These are phyloP conservation scores for Phytophthora litchii DNA, from an alignment of 352 stramenopile species.

Conservation along the genomic window DNA sequence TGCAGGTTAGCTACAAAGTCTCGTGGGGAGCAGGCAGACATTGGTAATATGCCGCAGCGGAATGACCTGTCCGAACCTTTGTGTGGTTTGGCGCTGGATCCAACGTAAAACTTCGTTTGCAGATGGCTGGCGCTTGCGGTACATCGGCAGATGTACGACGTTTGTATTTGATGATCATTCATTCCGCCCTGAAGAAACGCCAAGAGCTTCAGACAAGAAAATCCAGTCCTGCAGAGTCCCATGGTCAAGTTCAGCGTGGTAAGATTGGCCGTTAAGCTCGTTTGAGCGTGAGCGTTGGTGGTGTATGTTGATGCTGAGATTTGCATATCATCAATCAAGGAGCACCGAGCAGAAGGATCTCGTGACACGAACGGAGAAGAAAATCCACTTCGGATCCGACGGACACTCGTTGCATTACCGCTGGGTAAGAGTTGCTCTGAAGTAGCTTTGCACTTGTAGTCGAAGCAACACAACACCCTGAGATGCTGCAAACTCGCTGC, in stretches of 20 bases:
- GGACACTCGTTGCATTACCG: slow-evolving; percentile 17
- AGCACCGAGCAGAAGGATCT: neutral
- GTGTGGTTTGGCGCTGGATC: no score
- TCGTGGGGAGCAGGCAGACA: neutral
- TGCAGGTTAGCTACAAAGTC: no score
- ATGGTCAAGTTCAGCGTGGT: slow-evolving; percentile 4
- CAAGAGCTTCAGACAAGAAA: slow-evolving; percentile 18
- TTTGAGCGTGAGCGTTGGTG: slow-evolving; percentile 1
- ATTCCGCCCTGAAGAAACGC: neutral
- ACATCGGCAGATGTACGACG: neutral
- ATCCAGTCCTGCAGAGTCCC: slow-evolving; percentile 8
- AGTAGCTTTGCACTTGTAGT: neutral
- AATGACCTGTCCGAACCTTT: neutral
- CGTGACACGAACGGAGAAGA: slow-evolving; percentile 11
- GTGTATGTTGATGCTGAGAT: slow-evolving; percentile 7
- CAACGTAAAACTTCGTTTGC: no score
- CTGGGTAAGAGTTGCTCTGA: neutral
- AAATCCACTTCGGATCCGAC: slow-evolving; percentile 14
- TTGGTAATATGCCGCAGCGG: neutral
- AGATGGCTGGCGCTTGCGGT: no score
- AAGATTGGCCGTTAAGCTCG: neutral
- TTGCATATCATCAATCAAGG: slow-evolving; percentile 25
- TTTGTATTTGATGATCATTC: neutral
- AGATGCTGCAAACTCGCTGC: neutral
- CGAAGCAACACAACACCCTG: neutral